Evolutionary conservation across 805 yeast genomes (phyloP).

Genomic region (Metschnikowia orientalis): DNA sequence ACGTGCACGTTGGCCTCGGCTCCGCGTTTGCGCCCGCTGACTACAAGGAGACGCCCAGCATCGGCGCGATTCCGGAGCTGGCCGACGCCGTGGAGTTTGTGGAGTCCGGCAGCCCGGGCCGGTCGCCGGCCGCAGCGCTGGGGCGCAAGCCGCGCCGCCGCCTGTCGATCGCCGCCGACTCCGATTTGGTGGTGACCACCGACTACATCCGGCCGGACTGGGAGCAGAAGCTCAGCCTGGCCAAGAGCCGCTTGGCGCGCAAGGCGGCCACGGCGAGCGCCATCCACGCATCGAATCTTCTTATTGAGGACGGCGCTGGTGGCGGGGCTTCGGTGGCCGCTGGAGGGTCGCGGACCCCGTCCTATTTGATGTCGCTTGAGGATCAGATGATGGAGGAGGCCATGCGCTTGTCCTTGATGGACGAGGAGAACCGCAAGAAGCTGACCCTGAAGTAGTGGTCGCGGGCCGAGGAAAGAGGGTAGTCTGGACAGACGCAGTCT

Average conservation of each 20-base stretch:
- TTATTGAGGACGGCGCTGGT: conserved; percentile 35
- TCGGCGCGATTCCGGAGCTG: conserved; percentile 9
- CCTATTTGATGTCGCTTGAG: conserved; percentile 32
- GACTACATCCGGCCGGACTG: conserved; percentile 91
- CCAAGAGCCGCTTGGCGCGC: conserved; percentile 73
- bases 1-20: conserved; percentile 52
- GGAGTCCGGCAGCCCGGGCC: conserved; percentile 5
- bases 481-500: no score
- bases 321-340: conserved; percentile 6
- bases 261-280: conserved; percentile 94
- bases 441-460: no score
- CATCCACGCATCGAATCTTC: conserved; percentile 78
- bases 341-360: conserved; percentile 5
- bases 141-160: conserved; percentile 21
- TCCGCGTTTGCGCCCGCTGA: conserved; percentile 47
- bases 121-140: not conserved
- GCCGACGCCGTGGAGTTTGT: conserved; percentile 4
- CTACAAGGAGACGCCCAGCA: conserved; percentile 21
- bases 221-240: conserved; percentile 69
- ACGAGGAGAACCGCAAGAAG: conserved; percentile 54
- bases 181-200: conserved; percentile 68
- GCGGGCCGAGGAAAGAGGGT: no score
- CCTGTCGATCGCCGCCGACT: conserved; percentile 57
- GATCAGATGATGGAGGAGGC: conserved; percentile 85
- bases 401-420: conserved; percentile 64